Evolutionary conservation across 305 asterid species (phyloP).

Genomic region (Nicotiana rustica): DNA sequence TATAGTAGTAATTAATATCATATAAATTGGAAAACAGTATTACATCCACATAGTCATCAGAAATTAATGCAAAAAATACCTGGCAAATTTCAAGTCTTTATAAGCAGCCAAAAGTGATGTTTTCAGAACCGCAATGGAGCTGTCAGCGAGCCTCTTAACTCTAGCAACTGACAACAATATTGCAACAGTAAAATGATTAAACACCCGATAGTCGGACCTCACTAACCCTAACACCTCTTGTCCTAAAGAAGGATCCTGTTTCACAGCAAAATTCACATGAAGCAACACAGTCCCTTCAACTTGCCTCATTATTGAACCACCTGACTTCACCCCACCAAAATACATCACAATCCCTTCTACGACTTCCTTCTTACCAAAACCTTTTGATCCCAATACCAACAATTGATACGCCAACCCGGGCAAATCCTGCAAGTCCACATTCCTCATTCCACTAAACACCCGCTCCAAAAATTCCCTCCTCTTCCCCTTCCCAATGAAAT

Average conservation of each 20-base stretch:
- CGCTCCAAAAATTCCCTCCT: conserved; percentile 64
- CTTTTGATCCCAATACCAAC: conserved; percentile 78
- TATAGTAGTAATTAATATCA: not conserved
- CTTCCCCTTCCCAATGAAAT: conserved; percentile 60
- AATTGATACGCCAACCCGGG: conserved; percentile 85
- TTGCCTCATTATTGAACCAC: conserved; percentile 71
- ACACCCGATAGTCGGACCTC: conserved; percentile 65
- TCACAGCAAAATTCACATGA: conserved; percentile 86
- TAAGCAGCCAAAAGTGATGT: conserved; percentile 67
- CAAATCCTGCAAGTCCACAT: conserved; percentile 78
- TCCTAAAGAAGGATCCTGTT: conserved; percentile 87
- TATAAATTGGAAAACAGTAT: not conserved
- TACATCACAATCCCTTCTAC: conserved; percentile 76
- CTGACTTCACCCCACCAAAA: conserved; percentile 64
- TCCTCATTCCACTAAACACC: conserved; percentile 63
- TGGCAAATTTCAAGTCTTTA: conserved; percentile 72
- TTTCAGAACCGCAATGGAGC: conserved; percentile 71
- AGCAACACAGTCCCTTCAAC: conserved; percentile 92
- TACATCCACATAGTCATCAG: not conserved
- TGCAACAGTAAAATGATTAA: conserved; percentile 79
- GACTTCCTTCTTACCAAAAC: conserved; percentile 81
- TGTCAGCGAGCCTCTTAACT: conserved; percentile 77
- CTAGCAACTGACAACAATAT: conserved; percentile 80
- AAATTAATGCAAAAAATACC: conserved; percentile 48
- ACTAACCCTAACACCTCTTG: conserved; percentile 79